Percentiles rank a stretch among this genome's conserved stretches.
These are phyloP conservation scores for Trichomonas gallinae DNA, from an alignment of 208 protist genomes.

Conservation along the genomic window DNA sequence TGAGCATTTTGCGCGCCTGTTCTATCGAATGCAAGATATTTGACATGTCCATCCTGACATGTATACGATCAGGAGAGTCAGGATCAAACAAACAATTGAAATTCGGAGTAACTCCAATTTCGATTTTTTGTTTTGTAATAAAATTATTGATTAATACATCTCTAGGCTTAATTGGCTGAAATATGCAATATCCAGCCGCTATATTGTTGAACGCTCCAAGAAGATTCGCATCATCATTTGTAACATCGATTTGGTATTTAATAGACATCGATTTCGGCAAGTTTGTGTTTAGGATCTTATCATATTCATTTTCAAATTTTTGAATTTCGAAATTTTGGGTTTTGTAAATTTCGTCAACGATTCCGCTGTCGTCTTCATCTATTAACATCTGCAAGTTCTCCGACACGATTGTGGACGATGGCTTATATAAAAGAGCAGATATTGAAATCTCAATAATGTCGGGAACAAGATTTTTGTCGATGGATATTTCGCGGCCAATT, in stretches of 20 bases:
- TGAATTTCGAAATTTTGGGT: background rate
- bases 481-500: background rate
- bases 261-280: background rate
- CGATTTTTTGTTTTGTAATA: background rate
- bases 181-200: background rate
- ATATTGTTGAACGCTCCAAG: background rate
- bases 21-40: background rate
- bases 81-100: background rate
- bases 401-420: background rate
- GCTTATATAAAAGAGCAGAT: background rate
- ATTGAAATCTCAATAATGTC: background rate
- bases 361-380: background rate
- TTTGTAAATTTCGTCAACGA: background rate
- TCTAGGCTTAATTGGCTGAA: background rate
- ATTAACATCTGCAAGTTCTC: background rate
- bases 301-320: background rate
- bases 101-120: background rate
- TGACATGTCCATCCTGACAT: background rate
- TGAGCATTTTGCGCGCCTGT: background rate
- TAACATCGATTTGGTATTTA: background rate
- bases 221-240: background rate
- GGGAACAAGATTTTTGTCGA: background rate
- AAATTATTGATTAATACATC: background rate
- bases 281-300: background rate
- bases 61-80: background rate